These are phyloP conservation scores for Gossypium mustelinum DNA, from an alignment of 345 rosid genomes.

Conservation along the genomic window DNA sequence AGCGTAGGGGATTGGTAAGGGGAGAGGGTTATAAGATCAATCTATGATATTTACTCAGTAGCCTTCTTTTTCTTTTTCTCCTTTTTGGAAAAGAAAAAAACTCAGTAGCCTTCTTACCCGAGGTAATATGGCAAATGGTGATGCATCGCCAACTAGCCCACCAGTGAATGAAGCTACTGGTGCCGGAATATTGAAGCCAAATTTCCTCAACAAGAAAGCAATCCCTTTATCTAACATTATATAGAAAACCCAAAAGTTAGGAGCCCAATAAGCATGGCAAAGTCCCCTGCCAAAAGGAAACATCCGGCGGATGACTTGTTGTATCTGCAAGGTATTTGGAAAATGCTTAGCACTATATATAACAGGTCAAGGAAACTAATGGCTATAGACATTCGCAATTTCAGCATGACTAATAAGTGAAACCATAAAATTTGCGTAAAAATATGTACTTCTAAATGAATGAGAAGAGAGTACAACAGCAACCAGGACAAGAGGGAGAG, in stretches of 20 bases:
- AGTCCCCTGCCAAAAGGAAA: conserved; percentile 98
- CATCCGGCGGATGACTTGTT: conserved; percentile 69
- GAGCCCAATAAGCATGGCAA: conserved; percentile 98
- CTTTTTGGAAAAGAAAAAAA: too few species aligned
- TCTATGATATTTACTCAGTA: too few species aligned
- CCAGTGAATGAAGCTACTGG: conserved; percentile 86
- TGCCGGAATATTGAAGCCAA: conserved; percentile 44
- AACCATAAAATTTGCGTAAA: background rate
- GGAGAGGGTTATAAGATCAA: too few species aligned
- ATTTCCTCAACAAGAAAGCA: conserved; percentile 47
- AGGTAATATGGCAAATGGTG: conserved; percentile 74
- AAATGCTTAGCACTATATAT: conserved; percentile 19
- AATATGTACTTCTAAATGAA: background rate
- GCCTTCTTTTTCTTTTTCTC: too few species aligned
- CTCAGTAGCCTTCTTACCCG: conserved; percentile 35
- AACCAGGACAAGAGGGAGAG: too few species aligned
- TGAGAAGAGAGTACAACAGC: background rate
- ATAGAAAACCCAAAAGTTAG: conserved; percentile 93
- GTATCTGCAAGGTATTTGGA: conserved; percentile 58
- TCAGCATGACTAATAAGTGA: background rate
- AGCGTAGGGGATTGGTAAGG: background rate
- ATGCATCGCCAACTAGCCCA: conserved; percentile 79
- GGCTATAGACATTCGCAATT: background rate
- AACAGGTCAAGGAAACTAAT: conserved; percentile 4
- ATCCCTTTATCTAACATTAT: conserved; percentile 71